Evolutionary conservation across 1,284 basidiomycete species (phyloP).

Genomic region (Microbotryum intermedium): DNA sequence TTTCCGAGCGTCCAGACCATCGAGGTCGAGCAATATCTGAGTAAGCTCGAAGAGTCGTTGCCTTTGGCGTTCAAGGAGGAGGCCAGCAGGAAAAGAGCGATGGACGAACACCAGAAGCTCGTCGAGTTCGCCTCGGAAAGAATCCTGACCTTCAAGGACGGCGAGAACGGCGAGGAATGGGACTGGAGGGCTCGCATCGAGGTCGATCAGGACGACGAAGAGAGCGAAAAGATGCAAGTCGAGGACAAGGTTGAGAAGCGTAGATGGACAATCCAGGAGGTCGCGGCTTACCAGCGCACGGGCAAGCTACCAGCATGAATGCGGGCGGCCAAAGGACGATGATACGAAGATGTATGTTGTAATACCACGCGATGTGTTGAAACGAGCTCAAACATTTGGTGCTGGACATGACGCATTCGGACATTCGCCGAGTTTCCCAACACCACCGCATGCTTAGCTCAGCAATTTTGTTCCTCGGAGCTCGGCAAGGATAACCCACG

Average conservation of each 20-base stretch:
- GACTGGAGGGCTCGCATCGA: not conserved
- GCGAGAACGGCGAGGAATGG: not conserved
- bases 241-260: constrained; percentile 6
- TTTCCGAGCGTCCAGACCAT: constrained; percentile 1
- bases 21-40: constrained; percentile 10
- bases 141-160: constrained; percentile 1
- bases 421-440: too few species aligned
- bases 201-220: constrained; percentile 1
- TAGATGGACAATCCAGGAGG: constrained; percentile 18
- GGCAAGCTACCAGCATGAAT: constrained; percentile 4
- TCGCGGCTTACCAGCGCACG: constrained; percentile 8
- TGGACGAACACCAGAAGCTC: not conserved
- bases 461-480: too few species aligned
- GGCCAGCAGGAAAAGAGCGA: not conserved
- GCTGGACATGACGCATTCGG: too few species aligned
- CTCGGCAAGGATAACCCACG: too few species aligned
- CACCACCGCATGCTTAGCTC: too few species aligned
- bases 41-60: not conserved
- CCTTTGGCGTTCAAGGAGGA: constrained; percentile 3
- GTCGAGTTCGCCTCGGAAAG: not conserved
- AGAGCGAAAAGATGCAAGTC: constrained; percentile 4
- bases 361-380: too few species aligned
- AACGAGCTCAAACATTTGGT: too few species aligned
- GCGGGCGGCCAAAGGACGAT: too few species aligned
- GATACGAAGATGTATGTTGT: too few species aligned